Evolutionary conservation across 2,329 filamentous ascomycete species (phyloP).

Genomic region (Blumeriella jaapii): DNA sequence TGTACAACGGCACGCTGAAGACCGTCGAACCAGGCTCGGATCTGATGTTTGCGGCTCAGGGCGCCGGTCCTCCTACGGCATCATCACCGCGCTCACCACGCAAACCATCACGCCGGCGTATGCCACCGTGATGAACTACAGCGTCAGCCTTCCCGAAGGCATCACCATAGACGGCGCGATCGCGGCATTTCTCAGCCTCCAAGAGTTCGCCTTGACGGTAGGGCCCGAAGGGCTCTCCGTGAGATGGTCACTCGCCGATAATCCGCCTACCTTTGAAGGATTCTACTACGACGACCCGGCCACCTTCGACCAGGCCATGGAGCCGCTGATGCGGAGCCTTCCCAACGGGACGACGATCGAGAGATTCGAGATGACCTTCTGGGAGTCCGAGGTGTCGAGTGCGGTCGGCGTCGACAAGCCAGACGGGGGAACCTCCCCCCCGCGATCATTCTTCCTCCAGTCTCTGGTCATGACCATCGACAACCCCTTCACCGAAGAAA

Average conservation of each 20-base stretch:
- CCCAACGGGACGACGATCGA: too few species aligned
- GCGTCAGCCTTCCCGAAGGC: neutral
- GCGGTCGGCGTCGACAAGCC: constrained; percentile 6
- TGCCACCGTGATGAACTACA: constrained; percentile 7
- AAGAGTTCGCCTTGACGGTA: constrained; percentile 10
- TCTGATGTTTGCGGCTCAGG: constrained; percentile 10
- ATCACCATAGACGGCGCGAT: neutral
- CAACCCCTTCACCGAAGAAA: constrained; percentile 8
- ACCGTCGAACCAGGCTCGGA: constrained; percentile 5
- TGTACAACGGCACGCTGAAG: constrained; percentile 11
- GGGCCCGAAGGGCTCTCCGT: constrained; percentile 11
- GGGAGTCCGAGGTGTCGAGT: constrained; percentile 4
- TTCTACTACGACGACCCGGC: constrained; percentile 11
- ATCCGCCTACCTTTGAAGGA: constrained; percentile 5
- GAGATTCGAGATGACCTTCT: constrained; percentile 8
- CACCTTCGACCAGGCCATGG: too few species aligned
- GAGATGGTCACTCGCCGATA: constrained; percentile 3
- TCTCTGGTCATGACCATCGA: constrained; percentile 6
- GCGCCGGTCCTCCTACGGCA: constrained; percentile 10
- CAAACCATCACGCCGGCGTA: constrained; percentile 8
- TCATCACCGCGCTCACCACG: constrained; percentile 9
- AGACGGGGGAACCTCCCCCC: constrained; percentile 2
- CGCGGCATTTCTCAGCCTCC: constrained; percentile 2
- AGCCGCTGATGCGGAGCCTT: too few species aligned
- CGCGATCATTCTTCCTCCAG: constrained; percentile 8